These are phyloP conservation scores for Perkinsus olseni DNA, from an alignment of 169 alveolate genomes.

Conservation along the genomic window DNA sequence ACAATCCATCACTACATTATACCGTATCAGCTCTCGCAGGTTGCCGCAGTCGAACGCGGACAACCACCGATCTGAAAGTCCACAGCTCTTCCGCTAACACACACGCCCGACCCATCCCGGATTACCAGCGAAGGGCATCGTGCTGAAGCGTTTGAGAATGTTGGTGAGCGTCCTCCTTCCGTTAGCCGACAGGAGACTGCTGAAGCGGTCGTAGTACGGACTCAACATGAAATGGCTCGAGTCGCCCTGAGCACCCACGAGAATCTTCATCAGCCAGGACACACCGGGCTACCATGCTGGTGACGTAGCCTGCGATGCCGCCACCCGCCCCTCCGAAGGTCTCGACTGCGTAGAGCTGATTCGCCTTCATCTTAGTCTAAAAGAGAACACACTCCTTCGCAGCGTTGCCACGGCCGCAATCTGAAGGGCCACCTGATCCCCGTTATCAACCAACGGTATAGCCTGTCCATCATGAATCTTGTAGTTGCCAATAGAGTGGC, in stretches of 20 bases:
- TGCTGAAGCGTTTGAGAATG: background rate
- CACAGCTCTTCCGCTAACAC: too few species aligned
- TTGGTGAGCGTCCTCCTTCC: background rate
- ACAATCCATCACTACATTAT: background rate
- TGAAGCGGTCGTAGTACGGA: background rate
- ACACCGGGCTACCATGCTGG: background rate
- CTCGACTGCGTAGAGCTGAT: background rate
- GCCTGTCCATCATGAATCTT: background rate
- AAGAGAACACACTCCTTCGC: background rate
- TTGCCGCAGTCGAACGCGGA: background rate
- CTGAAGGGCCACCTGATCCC: background rate
- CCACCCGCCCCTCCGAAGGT: background rate
- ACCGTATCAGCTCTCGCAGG: background rate
- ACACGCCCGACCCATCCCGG: background rate
- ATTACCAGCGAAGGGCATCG: background rate
- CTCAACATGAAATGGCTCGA: background rate
- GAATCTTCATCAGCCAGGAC: background rate
- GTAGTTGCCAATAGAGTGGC: background rate
- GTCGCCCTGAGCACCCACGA: background rate
- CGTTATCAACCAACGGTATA: background rate
- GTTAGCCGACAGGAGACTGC: background rate
- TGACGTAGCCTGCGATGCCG: background rate
- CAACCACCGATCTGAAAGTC: background rate
- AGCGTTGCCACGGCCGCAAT: too few species aligned
- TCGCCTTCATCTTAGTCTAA: background rate